A percentile compares a stretch with the other conserved stretches of the same genome.
phyloP scores from a whole-genome alignment of 2,329 filamentous ascomycete species.

The Dactylonectria estremocensis region DNA sequence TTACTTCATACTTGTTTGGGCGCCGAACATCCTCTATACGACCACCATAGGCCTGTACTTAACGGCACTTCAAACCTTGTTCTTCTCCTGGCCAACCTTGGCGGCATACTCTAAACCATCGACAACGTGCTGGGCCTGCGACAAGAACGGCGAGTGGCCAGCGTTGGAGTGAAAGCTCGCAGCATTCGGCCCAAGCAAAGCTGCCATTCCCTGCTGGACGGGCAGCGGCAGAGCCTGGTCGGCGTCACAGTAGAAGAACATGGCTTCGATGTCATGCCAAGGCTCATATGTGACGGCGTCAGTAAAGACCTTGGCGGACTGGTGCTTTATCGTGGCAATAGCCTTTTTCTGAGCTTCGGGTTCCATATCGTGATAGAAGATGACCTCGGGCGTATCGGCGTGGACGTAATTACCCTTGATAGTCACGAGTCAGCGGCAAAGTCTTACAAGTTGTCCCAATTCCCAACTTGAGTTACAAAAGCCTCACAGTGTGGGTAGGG shows the following conservation, averaged over 20 bases:
- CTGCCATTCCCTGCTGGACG: constrained; percentile 43
- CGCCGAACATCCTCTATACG: no score
- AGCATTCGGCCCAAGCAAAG: constrained; percentile 20
- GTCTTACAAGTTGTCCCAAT: no score
- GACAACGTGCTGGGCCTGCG: constrained; percentile 30
- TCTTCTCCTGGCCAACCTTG: constrained; percentile 18
- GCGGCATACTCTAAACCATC: constrained; percentile 36
- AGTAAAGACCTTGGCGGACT: constrained; percentile 38
- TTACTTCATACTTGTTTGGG: no score
- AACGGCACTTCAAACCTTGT: neutral
- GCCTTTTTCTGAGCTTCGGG: constrained; percentile 29
- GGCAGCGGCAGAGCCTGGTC: constrained; percentile 44
- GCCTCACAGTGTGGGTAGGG: neutral
- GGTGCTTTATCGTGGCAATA: constrained; percentile 29
- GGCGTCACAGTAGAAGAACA: constrained; percentile 44
- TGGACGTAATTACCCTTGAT: constrained; percentile 34
- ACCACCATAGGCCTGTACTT: no score
- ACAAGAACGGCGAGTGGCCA: constrained; percentile 39
- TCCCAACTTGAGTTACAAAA: no score
- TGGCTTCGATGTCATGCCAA: constrained; percentile 48
- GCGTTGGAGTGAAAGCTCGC: constrained; percentile 22
- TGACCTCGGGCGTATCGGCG: constrained; percentile 25
- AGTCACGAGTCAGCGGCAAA: no score
- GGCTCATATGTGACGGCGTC: constrained; percentile 45
- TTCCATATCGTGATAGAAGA: constrained; percentile 49